Base-by-base conservation (phyloP, 164 flowering plant genomes). In the Macadamia tetraphylla region DNA sequence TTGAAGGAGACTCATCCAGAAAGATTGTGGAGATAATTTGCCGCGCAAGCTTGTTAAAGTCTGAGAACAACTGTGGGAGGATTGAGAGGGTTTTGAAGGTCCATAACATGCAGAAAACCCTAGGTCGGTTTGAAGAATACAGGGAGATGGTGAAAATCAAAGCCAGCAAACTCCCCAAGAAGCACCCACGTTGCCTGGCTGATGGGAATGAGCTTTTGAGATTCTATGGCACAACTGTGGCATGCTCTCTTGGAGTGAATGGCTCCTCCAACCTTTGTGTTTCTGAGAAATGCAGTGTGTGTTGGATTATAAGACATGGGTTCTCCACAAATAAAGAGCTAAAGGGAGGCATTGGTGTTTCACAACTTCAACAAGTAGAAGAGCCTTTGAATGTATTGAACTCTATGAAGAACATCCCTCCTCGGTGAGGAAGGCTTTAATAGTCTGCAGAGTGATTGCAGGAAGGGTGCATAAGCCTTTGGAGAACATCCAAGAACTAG, bases 191-290 rank as follows among this genome's bases (percentile, higher is more conserved):
- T 5, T 85, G 88, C 71, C 67, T 83, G 3, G 88, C 88, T 15
- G 88, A 85, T 67, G 88, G 88, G n/a, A 85, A 85, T 58, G 88
- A 85, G 70, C 84, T 85, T 9, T 70, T 85, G 53, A 81, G 87
- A 67, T 85, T 85, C 79, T 72, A 78, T 17, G 88, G 88, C 49
- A 83, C 86, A 6, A 83, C 84, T 0, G 65, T 83, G 48, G 75
- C 82, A 2, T 85, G 88, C 57, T 71, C 81, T 29, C 76, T 85
- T 31, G 85, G 88, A 70, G 71, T 69, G 48, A 78, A 77, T 58
- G 82, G 82, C 2, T 73, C 79, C 23, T 81, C 86, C 12, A 80
- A 73, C 57, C 82, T 85, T 2, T 83, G 88, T 63, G 48, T 73
- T 18, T 81, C 83, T 6, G 88, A 81, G 9, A 81, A 67, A 60